These are phyloP conservation scores for Calonectria honghensis DNA, from an alignment of 2,329 filamentous ascomycete species.

Conservation along the genomic window DNA sequence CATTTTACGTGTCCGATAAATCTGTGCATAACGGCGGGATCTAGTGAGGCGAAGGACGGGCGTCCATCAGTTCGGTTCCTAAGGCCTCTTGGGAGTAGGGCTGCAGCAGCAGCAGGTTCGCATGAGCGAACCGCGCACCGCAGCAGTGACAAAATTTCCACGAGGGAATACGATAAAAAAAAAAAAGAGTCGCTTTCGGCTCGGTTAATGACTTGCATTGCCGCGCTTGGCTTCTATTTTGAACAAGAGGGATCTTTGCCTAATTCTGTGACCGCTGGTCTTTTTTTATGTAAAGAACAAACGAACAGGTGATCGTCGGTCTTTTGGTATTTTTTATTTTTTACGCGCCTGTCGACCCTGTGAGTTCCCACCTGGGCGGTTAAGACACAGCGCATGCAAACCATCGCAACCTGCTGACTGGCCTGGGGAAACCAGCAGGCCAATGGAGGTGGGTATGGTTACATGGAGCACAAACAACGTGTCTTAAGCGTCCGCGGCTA, in stretches of 20 bases:
- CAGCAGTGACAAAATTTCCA: neutral
- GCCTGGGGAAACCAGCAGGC: neutral
- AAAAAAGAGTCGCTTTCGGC: neutral
- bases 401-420: neutral
- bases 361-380: constrained; percentile 16
- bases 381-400: constrained; percentile 2
- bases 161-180: constrained; percentile 7
- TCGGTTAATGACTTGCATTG: constrained; percentile 15
- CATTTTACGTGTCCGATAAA: neutral
- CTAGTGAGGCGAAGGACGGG: neutral
- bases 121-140: neutral
- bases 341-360: constrained; percentile 6
- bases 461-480: neutral
- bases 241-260: constrained; percentile 9
- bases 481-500: constrained; percentile 34
- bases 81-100: neutral
- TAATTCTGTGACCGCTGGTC: neutral
- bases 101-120: neutral
- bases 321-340: neutral
- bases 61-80: neutral
- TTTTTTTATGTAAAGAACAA: neutral
- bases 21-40: neutral
- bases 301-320: neutral
- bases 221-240: constrained; percentile 12
- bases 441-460: neutral